Base-by-base conservation (phyloP, 2,329 filamentous ascomycete genomes). In the Podosphaera fusca region DNA sequence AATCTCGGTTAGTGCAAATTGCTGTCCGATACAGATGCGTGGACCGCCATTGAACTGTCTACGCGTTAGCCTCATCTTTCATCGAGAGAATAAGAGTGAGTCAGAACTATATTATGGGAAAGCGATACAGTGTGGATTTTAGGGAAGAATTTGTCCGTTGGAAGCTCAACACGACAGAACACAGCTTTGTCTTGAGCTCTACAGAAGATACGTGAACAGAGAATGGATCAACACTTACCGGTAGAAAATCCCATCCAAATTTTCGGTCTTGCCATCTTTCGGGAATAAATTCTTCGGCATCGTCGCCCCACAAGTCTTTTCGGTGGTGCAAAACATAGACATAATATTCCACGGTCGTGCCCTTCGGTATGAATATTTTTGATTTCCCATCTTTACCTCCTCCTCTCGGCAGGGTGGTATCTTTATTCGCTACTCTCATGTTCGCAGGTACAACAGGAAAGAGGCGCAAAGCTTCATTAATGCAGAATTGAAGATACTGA, bases 391-490 rank as follows among this genome's bases (percentile, higher is more conserved):
- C 67, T 1, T 61, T 61, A 0, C 69, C 70, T 3, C 70, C 69
- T 34, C 69, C 70, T 4, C 58, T 50, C 1, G 69, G 70, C 2
- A 71, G 56, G 0, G 64, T 64, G 0, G 67, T 69, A 56, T 79
- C 76, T 53, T 69, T 68, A 29, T 70, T 67, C 2, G 77, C 74
- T 31, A 66, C 62, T 58, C 78, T 72, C 7, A 67, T 66, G 64
- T 81, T 81, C 47, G 72, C 61, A 1, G 77, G 76, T 9, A 80
- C 75, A 4, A 75, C 69, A 2, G 77, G 75, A 60, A 76, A 73
- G 0, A 77, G 61, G 9, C 77, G 74, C 4, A 80, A 71, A 1
- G 74, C 70, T 64, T 67, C 66, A 29, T 64, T 67, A 6, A 62
- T 61, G 36, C 63, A 63, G 34, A 63, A 52, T 33, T 65, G 65